Conservation (phyloP, 495 filamentous ascomycete species). For the Penicillium turbatum region DNA sequence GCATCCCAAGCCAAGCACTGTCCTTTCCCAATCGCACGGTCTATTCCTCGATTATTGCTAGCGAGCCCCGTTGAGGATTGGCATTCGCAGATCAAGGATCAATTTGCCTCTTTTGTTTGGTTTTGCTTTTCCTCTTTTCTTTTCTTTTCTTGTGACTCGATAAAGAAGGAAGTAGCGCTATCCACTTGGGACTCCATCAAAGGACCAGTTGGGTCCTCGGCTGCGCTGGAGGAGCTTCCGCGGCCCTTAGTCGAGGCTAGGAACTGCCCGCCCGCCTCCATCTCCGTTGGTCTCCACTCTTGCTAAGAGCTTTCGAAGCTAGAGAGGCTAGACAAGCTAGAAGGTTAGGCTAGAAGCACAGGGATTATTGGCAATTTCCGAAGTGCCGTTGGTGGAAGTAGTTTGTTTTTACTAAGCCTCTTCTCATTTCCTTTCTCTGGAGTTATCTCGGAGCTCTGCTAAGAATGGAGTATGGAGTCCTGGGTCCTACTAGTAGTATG, state of each 20-base stretch:
- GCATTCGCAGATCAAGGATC: not conserved
- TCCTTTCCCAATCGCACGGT: conserved; percentile 12
- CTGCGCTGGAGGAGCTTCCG: conserved; percentile 20
- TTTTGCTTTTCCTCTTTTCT: not conserved
- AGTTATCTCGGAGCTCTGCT: not conserved
- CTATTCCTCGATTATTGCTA: not conserved
- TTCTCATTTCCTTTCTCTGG: not conserved
- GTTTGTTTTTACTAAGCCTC: not conserved
- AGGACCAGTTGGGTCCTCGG: conserved; percentile 9
- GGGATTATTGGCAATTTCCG: not conserved
- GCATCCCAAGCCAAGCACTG: not conserved
- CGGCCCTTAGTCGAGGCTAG: conserved; percentile 18
- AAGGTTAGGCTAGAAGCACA: not conserved
- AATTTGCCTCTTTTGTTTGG: conserved; percentile 6
- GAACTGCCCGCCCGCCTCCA: conserved; percentile 25
- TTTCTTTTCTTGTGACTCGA: not conserved
- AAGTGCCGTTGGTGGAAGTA: conserved; percentile 1
- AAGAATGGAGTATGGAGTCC: not conserved
- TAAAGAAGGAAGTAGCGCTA: not conserved
- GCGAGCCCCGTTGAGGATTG: not conserved
- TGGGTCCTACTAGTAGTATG: not conserved
- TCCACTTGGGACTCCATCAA: conserved; percentile 1
- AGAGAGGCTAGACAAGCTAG: not conserved
- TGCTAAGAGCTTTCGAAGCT: conserved; percentile 6
- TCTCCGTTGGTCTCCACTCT: conserved; percentile 17